Base-by-base conservation (phyloP, 805 yeast genomes). In the Lachancea cidri region DNA sequence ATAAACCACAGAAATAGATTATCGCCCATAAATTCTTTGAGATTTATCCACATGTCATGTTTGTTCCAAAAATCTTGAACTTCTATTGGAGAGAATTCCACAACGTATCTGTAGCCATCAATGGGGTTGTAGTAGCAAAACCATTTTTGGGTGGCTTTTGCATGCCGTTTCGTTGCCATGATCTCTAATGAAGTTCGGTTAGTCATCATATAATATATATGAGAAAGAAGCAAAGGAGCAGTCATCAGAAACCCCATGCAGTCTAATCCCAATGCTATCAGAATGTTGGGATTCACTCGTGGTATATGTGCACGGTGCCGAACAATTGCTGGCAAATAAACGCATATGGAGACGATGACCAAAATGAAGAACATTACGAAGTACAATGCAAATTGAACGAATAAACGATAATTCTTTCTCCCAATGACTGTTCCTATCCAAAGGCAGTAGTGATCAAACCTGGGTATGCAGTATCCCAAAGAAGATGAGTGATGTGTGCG, bases 371-470 rank as follows among this genome's bases (percentile, higher is more conserved):
- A 56, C 2, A 58, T 17, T 19, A 63, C 58, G 22, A 70, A 60
- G 51, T 67, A 65, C 4, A 68, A 32, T 24, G 73, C 53, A 51
- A 73, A 81, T 46, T 75, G 78, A 3, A 80, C 38, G 52, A 88
- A 88, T 20, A 68, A 62, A 37, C 72, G 56, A 56, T 78, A 77
- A 60, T 91, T 89, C 29, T 65, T 58, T 44, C 74, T 73, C 0
- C 95, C 96, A 33, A 89, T 76, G 4, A 78, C 75, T 0, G 72
- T 58, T 1, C 95, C 94, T 0, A 91, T 61, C 82, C 86, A 87
- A 0, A 77, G 55, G 57, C 98, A 89, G 53, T 72, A 82, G 58
- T 89, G 98, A 61, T 89, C 98, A 69, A 85, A 83, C 43, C 73
- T 70, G 0, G 85, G 78, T 0, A 88, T 77, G 55, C 95, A 86